Evolutionary conservation across 441 rosid species (phyloP).

Genomic region (Mallotus japonicus): DNA sequence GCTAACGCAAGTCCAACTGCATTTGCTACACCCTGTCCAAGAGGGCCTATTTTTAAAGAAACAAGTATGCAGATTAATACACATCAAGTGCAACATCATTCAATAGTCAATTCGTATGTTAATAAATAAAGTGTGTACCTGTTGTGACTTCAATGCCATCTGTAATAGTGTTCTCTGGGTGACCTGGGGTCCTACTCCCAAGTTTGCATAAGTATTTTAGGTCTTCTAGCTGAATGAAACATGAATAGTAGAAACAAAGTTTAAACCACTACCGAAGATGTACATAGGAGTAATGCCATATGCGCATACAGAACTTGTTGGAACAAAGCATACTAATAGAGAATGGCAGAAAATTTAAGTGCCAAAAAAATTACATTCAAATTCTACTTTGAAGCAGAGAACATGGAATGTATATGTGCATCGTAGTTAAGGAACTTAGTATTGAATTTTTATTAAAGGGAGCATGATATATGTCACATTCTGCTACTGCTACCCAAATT

Average conservation of each 20-base stretch:
- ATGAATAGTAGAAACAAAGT: not conserved
- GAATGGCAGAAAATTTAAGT: not conserved
- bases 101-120: not conserved
- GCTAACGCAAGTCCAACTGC: constrained; percentile 41
- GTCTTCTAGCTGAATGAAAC: constrained; percentile 28
- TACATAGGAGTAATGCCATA: not conserved
- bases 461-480: no score
- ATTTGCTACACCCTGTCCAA: constrained; percentile 41
- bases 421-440: no score
- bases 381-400: no score
- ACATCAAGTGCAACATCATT: not conserved
- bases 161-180: constrained; percentile 34
- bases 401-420: no score
- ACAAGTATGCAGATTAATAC: not conserved
- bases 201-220: constrained; percentile 29
- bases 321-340: not conserved
- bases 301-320: not conserved
- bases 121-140: constrained; percentile 5
- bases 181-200: constrained; percentile 36
- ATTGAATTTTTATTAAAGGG: no score
- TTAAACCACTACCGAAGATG: not conserved
- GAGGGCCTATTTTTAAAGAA: constrained; percentile 26
- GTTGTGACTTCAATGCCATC: constrained; percentile 40
- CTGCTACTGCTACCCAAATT: no score
- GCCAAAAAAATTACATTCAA: no score